A percentile compares a stretch with the other conserved stretches of the same genome.
Evolutionary conservation across 2,329 filamentous ascomycete species (phyloP).

Genomic region (Furcasterigmium furcatum): DNA sequence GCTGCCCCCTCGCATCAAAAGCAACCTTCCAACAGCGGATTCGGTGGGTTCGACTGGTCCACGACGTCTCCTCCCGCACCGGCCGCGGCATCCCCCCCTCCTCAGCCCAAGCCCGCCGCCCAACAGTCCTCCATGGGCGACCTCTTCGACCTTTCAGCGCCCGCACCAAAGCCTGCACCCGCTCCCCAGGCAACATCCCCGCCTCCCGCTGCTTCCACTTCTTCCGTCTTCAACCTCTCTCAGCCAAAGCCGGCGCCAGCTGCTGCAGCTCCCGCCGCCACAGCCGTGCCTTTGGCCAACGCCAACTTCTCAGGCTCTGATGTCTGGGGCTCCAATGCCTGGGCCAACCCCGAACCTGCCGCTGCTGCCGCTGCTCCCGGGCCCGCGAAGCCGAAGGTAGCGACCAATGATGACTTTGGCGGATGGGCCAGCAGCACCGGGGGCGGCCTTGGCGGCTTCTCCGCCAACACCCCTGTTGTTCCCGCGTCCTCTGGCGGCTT

Average conservation of each 20-base stretch:
- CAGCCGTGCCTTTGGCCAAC: conserved; percentile 30
- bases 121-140: conserved; percentile 64
- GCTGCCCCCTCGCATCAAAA: conserved; percentile 45
- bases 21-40: conserved; percentile 54
- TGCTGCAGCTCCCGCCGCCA: conserved; percentile 31
- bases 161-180: conserved; percentile 35
- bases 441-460: conserved; percentile 16
- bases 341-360: conserved; percentile 64
- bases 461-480: conserved; percentile 52
- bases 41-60: conserved; percentile 66
- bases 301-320: conserved; percentile 53
- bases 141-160: conserved; percentile 72
- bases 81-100: conserved; percentile 19
- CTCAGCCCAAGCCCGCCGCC: conserved; percentile 36
- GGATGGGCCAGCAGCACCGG: conserved; percentile 43
- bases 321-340: conserved; percentile 85
- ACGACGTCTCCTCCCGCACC: conserved; percentile 37
- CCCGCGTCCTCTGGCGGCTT: conserved; percentile 64
- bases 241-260: conserved; percentile 37
- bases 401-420: conserved; percentile 52
- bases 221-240: conserved; percentile 81
- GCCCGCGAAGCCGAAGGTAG: conserved; percentile 50
- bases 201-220: conserved; percentile 36
- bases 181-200: conserved; percentile 31
- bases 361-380: conserved; percentile 41